Evolutionary conservation across 305 asterid genomes (phyloP), one percentile per base, ranked within the genome.

Genomic region (Fraxinus latifolia): DNA sequence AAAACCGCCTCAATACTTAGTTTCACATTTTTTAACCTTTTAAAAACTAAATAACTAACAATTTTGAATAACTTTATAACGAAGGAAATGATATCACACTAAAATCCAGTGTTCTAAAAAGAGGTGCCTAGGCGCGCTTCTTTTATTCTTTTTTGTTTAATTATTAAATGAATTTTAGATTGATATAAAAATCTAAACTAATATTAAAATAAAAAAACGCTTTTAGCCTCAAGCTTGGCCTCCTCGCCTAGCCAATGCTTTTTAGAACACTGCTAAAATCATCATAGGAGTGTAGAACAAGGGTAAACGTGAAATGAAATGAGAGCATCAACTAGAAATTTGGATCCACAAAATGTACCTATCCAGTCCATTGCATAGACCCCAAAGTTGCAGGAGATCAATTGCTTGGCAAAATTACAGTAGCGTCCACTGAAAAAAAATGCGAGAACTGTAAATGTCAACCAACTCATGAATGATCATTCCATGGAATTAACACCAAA

Each of bases 351-450:
- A 55, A 50, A 34, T 4, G 9, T 31, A 93, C 98, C 99, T 78
- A 92, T 94, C 98, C 98, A 96, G 87, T 96, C 99, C 99, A 96
- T 91, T 78, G 97, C 99, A 85, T 90, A 94, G 81, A 94, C 99
- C 82, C 97, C 98, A 80, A 90, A 94, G 84, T 90, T 88, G 90
- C 88, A 89, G 79, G 92, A 87, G 87, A 88, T 90, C 65, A 96
- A 89, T 42, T 93, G 97, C 84, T 91, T 93, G 74, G 98, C 97
- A 88, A 96, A 96, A 76, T 89, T 85, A 81, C 91, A 62, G 83
- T 94, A 96, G 75, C 99, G 93, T 33, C 99, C 98, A 82, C 99
- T 94, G 94, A 86, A 86, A 86, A 81, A 81, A 78, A 83, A 84
- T 17, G 86, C 29, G 31, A 80, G 32, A 76, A 78, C 50, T 73